Evolutionary conservation across 768 basidiomycete species (phyloP).

Genomic region (Xerocomellus chrysenteron): DNA sequence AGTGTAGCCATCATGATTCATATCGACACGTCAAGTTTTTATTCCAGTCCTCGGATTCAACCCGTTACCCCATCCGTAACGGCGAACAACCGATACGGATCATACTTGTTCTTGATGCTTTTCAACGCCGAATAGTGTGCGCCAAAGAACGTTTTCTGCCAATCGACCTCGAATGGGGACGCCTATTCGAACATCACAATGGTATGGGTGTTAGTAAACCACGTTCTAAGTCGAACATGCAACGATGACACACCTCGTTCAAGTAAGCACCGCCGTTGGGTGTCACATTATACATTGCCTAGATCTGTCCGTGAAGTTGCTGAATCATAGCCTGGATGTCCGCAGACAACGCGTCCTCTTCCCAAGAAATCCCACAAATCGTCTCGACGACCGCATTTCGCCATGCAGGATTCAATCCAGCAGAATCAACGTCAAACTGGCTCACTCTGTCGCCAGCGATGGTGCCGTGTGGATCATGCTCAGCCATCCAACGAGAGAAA

Average conservation of each 20-base stretch:
- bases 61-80: slow-evolving; percentile 37
- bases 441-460: slow-evolving; percentile 46
- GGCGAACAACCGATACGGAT: slow-evolving; percentile 45
- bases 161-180: slow-evolving; percentile 41
- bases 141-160: slow-evolving; percentile 47
- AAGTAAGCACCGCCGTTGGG: slow-evolving; percentile 42
- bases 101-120: slow-evolving; percentile 45
- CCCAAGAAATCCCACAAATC: slow-evolving; percentile 11
- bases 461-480: slow-evolving; percentile 30
- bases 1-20: not conserved
- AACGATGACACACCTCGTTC: slow-evolving; percentile 40
- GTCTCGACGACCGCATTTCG: slow-evolving; percentile 35
- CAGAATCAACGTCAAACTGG: slow-evolving; percentile 35
- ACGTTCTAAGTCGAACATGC: not conserved
- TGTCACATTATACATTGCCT: slow-evolving; percentile 25
- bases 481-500: not conserved
- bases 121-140: slow-evolving; percentile 40
- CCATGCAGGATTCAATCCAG: slow-evolving; percentile 50
- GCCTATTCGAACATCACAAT: slow-evolving; percentile 32
- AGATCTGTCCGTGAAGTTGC: slow-evolving; percentile 10
- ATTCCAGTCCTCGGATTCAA: slow-evolving; percentile 54
- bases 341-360: slow-evolving; percentile 11
- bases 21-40: slow-evolving; percentile 21
- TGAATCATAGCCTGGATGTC: slow-evolving; percentile 13
- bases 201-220: not conserved